Conservation (phyloP, 495 filamentous ascomycete species). For the Penicillium longicatenatum region DNA sequence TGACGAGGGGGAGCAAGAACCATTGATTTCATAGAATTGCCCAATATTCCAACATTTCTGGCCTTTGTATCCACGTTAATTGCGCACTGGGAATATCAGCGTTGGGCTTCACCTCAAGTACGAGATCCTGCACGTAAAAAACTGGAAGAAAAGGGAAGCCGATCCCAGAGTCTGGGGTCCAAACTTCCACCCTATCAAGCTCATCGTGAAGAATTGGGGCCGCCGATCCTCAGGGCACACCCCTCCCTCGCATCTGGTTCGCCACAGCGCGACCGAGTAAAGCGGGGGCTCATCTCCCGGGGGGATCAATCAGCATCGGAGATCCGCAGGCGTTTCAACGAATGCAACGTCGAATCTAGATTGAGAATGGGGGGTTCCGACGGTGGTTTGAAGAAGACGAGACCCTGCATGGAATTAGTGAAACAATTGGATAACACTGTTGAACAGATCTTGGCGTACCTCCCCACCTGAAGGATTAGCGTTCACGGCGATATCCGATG, state of each 20-base stretch:
- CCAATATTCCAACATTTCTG: background rate
- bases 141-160: background rate
- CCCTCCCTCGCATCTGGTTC: background rate
- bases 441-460: too few relatives aligned
- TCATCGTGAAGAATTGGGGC: slow-evolving; percentile 8
- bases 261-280: slow-evolving; percentile 13
- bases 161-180: background rate
- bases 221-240: slow-evolving; percentile 4
- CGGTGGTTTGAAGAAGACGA: slow-evolving; percentile 2
- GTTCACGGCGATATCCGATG: slow-evolving; percentile 28
- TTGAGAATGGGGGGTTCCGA: slow-evolving; percentile 5
- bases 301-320: slow-evolving; percentile 18
- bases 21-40: background rate
- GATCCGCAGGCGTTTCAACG: slow-evolving; percentile 19
- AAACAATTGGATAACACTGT: background rate
- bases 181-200: slow-evolving; percentile 4
- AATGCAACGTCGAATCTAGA: slow-evolving; percentile 26
- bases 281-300: slow-evolving; percentile 20
- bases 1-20: slow-evolving; percentile 14
- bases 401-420: background rate
- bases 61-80: background rate
- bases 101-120: background rate
- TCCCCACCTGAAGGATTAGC: background rate
- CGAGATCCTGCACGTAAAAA: background rate
- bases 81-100: background rate